Evolutionary conservation across 257 asterid species (phyloP).

Genomic region (Plectranthus barbatus): DNA sequence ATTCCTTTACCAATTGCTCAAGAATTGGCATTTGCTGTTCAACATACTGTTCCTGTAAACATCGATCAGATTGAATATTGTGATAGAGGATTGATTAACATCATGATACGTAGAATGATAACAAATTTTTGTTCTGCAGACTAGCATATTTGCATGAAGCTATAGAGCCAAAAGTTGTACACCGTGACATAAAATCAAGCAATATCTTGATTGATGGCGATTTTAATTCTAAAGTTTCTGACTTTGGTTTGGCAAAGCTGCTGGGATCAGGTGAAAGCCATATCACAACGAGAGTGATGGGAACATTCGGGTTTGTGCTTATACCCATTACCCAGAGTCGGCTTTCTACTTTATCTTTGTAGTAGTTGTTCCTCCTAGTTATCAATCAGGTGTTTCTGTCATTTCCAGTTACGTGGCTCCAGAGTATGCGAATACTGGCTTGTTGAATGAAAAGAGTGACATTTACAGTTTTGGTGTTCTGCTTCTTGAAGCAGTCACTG

Average conservation of each 20-base stretch:
- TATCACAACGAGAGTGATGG: conserved; percentile 96
- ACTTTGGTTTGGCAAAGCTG: conserved; percentile 95
- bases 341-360: background rate
- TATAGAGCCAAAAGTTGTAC: conserved; percentile 92
- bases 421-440: conserved; percentile 90
- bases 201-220: conserved; percentile 79
- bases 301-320: conserved; percentile 76
- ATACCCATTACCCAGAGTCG: background rate
- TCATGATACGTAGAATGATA: no score
- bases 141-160: conserved; percentile 96
- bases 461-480: conserved; percentile 93
- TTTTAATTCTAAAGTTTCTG: conserved; percentile 87
- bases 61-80: background rate
- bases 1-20: background rate
- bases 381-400: conserved; percentile 2
- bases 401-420: conserved; percentile 89
- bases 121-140: conserved; percentile 46
- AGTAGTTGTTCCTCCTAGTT: background rate
- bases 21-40: background rate
- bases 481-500: conserved; percentile 81
- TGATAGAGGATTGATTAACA: background rate
- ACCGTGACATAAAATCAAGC: conserved; percentile 96
- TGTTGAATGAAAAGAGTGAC: conserved; percentile 89
- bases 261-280: conserved; percentile 94
- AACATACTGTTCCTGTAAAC: background rate